These are phyloP conservation scores for Trifolium dubium DNA, from an alignment of 306 rosid genomes.

Conservation along the genomic window DNA sequence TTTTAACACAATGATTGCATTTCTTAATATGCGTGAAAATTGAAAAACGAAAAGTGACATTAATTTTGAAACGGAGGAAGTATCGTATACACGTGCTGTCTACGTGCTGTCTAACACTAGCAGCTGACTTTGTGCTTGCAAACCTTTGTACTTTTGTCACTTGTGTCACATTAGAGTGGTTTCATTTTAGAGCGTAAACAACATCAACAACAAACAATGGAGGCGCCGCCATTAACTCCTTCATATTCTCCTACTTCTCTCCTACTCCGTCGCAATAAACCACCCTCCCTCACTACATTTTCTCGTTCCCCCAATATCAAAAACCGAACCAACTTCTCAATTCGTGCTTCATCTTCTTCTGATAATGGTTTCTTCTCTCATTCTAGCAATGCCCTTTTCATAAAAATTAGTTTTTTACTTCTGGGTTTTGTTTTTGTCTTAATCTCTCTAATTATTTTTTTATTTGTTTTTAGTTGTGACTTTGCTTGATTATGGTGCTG, in stretches of 20 bases:
- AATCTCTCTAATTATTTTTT: background rate
- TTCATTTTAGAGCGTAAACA: too few relatives aligned
- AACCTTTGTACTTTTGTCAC: too few relatives aligned
- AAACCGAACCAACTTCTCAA: conserved; percentile 52
- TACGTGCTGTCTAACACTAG: too few relatives aligned
- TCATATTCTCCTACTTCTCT: conserved; percentile 54
- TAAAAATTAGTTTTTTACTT: background rate
- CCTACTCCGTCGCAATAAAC: conserved; percentile 48
- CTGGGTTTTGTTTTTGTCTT: background rate
- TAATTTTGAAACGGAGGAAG: too few relatives aligned
- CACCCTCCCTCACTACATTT: background rate
- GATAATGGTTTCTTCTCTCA: conserved; percentile 63
- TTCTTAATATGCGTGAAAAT: too few relatives aligned
- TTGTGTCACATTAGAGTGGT: too few relatives aligned
- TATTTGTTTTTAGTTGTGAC: conserved; percentile 66
- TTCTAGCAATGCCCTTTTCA: conserved; percentile 25
- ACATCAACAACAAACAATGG: conserved; percentile 54
- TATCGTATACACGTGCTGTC: too few relatives aligned
- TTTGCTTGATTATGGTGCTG: conserved; percentile 93
- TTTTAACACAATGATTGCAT: too few relatives aligned
- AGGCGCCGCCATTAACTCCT: conserved; percentile 63
- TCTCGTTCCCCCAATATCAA: conserved; percentile 39
- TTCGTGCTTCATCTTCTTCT: conserved; percentile 69
- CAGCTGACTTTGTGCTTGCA: too few relatives aligned
- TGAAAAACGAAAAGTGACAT: too few relatives aligned